Evolutionary conservation across 331 rosid genomes (phyloP).

Genomic region (Rosa hybrid): DNA sequence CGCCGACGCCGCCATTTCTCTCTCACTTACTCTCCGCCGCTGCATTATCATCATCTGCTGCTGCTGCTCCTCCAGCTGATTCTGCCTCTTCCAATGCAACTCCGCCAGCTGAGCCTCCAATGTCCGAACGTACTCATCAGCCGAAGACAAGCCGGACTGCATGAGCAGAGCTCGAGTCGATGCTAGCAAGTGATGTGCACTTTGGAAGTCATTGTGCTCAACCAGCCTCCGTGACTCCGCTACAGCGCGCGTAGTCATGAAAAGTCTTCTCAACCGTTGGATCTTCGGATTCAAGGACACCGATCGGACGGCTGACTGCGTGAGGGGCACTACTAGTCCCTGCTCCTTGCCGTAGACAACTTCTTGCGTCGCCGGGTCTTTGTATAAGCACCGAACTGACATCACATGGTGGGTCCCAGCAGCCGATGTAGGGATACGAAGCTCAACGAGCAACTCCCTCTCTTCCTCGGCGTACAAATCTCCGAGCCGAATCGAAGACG

Average conservation of each 20-base stretch:
- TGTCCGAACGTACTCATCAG: conserved; percentile 49
- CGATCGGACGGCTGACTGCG: conserved; percentile 31
- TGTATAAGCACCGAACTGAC: conserved; percentile 73
- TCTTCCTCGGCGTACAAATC: conserved; percentile 90
- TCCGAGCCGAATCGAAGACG: conserved; percentile 79
- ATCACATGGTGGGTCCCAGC: conserved; percentile 63
- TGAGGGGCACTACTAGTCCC: conserved; percentile 49
- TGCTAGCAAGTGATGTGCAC: conserved; percentile 74
- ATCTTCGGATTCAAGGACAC: conserved; percentile 30
- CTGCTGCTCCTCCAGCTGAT: conserved; percentile 39
- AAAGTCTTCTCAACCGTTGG: conserved; percentile 59
- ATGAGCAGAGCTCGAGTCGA: conserved; percentile 78
- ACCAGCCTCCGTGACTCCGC: conserved; percentile 75
- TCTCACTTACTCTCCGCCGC: conserved; percentile 55
- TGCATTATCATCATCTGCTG: conserved; percentile 36
- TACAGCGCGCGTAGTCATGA: conserved; percentile 72
- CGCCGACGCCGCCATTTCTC: conserved; percentile 20
- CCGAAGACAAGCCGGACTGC: conserved; percentile 45
- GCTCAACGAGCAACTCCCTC: conserved; percentile 75
- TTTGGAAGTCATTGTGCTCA: conserved; percentile 55
- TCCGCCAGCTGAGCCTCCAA: conserved; percentile 85
- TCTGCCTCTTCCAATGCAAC: conserved; percentile 70
- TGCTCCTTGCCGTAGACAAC: conserved; percentile 72
- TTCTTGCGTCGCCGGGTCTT: conserved; percentile 74
- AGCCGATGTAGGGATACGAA: conserved; percentile 50